Evolutionary conservation across 148 eudicot genomes (phyloP), one percentile per base, ranked within the genome.

Genomic region (Chenopodium berlandieri): DNA sequence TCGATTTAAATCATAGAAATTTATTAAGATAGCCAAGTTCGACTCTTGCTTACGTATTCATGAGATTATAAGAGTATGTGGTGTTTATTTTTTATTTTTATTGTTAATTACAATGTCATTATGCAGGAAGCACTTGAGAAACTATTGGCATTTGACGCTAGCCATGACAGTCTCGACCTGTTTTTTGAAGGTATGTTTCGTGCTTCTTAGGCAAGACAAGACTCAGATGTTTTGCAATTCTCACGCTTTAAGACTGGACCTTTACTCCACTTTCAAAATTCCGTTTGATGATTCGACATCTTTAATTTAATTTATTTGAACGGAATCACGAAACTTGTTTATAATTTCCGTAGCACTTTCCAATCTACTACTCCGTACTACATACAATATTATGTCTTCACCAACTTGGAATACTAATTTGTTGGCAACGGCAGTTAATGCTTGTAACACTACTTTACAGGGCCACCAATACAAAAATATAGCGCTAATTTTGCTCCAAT

Each of bases 61-160:
- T 34, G 37, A 34, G 37, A 34, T 34, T 34, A 34, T 34, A 34
- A 3, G 37, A 34, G 37, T 3, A 34, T 34, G 37, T 34, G 4
- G 37, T 34, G 2, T 32, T 32, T 32, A 32, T 32, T 32, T 34
- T 34, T 34, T 34, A 34, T 34, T 34, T 4, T 2, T 34, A 2
- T 31, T 31, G 14, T 68, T 31, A 73, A 32, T 16, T 50, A 32
- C 40, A 31, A 19, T 46, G 27, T 23, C 40, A 27, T 70, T 58
- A 76, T 88, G 88, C 97, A 96, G 99, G 90, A 94, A 79, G 91
- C 90, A 80, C 87, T 92, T 52, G 94, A 91, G 64, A 96, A 91
- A 86, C 73, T 94, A 86, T 74, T 96, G 82, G 85, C 91, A 8
- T 96, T 96, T 72, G 98, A 96, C 84, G 85, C 87, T 74, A 86